Base-by-base conservation (phyloP, 2,329 filamentous ascomycete species). In the Fusarium hostae region DNA sequence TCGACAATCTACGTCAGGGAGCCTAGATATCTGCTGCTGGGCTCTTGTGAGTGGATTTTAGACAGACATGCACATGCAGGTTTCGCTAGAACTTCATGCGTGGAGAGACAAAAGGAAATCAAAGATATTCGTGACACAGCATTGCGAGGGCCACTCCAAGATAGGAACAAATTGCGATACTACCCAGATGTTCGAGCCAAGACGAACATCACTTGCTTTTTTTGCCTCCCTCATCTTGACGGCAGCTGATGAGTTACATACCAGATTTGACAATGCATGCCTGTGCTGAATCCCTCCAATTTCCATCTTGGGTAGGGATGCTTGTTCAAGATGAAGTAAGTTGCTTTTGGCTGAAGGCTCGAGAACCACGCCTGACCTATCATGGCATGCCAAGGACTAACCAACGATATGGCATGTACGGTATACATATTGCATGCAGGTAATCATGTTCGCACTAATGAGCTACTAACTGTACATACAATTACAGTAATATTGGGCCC, bases 391-490 rank as follows among this genome's bases (percentile, higher is more conserved):
- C 59, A 65, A 55, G 59, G n/a, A 37, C 30, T 60, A 57, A 35
- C 44, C 47, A 55, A 44, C 61, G 55, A 44, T 34, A 41, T 32
- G 58, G 59, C 68, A 63, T 55, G 22, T 39, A 39, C 13, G 47
- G 47, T 50, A 50, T 28, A 30, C 24, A 34, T 24, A 54, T 30
- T 59, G 22, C 45, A 72, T 72, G 70, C 69, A 54, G 69, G 69
- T 70, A 66, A 72, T 72, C 69, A 69, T 47, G 70, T 72, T 72
- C 70, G 70, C 70, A 57, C 69, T 63, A 70, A 40, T 37, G 39
- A 50, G 47, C 28, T 50, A 24, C n/a, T 44, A 45, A 47, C n/a
- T 37, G 48, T 50, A 39, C 52, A 26, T 51, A 35, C 20, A 22
- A 24, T n/a, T 56, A 32, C 44, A 37, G 58, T 45, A 62, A 37